Evolutionary conservation across 345 rosid species (phyloP).

Genomic region (Populus davidiana): DNA sequence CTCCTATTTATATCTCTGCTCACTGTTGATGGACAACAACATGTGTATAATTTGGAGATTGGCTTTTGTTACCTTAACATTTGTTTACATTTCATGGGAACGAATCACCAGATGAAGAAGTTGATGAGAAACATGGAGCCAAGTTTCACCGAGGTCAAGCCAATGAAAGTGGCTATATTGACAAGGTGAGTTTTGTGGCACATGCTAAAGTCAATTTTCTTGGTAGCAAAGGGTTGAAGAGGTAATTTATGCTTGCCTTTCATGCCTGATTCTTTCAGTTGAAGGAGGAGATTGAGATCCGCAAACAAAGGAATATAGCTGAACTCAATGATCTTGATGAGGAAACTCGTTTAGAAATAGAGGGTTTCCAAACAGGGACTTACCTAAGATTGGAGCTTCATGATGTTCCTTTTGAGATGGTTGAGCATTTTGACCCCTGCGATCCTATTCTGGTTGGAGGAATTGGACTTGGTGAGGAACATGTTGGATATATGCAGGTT

Average conservation of each 20-base stretch:
- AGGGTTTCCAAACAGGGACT: slow-evolving; percentile 80
- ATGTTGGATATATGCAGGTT: slow-evolving; percentile 96
- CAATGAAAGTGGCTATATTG: slow-evolving; percentile 60
- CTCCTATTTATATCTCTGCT: not conserved
- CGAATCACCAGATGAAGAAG: slow-evolving; percentile 58
- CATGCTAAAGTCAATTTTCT: not conserved
- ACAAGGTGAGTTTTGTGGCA: slow-evolving; percentile 49
- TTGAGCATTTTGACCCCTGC: slow-evolving; percentile 81
- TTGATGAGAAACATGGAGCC: slow-evolving; percentile 42
- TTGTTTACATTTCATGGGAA: slow-evolving; percentile 54
- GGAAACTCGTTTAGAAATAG: slow-evolving; percentile 69
- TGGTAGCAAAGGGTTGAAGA: slow-evolving; percentile 1
- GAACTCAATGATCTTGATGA: slow-evolving; percentile 83
- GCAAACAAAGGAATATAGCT: slow-evolving; percentile 69
- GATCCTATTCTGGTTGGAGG: slow-evolving; percentile 89
- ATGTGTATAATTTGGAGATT: not conserved
- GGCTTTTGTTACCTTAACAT: slow-evolving; percentile 49
- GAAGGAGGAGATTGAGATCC: slow-evolving; percentile 80
- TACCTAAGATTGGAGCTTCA: slow-evolving; percentile 86
- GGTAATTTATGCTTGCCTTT: slow-evolving; percentile 22
- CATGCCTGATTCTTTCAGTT: slow-evolving; percentile 47
- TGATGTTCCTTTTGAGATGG: slow-evolving; percentile 93
- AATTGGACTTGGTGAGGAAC: slow-evolving; percentile 83
- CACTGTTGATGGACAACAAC: too few relatives aligned
- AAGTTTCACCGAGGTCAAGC: slow-evolving; percentile 43